These are phyloP conservation scores for Epicoccum sorghinum DNA, from an alignment of 2,329 filamentous ascomycete species.

Conservation along the genomic window DNA sequence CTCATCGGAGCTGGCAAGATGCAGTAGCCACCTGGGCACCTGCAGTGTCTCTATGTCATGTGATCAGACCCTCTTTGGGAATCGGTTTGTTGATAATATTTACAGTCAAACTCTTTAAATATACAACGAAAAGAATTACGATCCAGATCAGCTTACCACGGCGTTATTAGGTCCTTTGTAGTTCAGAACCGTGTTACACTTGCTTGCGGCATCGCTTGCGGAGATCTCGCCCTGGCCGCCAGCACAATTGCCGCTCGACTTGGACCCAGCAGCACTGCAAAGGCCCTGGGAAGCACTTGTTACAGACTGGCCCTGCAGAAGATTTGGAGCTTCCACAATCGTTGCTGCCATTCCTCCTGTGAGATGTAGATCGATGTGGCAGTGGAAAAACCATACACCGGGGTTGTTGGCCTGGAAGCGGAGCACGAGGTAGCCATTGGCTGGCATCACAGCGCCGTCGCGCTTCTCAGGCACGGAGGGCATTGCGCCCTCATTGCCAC, in stretches of 20 bases:
- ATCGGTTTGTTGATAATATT: too few relatives aligned
- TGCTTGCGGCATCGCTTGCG: slow-evolving; percentile 18
- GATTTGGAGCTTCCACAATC: slow-evolving; percentile 37
- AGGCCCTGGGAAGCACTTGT: slow-evolving; percentile 21
- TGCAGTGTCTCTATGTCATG: too few relatives aligned
- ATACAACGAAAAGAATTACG: too few relatives aligned
- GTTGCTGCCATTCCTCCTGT: slow-evolving; percentile 36
- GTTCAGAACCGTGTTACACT: slow-evolving; percentile 41
- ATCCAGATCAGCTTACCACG: slow-evolving; percentile 1
- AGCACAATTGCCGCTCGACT: slow-evolving; percentile 32
- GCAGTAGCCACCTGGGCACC: too few relatives aligned
- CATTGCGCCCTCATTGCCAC: slow-evolving; percentile 46
- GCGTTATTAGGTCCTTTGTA: slow-evolving; percentile 9
- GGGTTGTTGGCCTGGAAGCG: slow-evolving; percentile 46
- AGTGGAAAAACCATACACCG: slow-evolving; percentile 47
- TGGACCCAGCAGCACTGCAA: slow-evolving; percentile 17
- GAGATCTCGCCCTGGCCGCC: slow-evolving; percentile 20
- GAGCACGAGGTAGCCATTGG: slow-evolving; percentile 15
- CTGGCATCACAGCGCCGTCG: slow-evolving; percentile 51
- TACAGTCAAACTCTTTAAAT: too few relatives aligned
- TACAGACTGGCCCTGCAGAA: slow-evolving; percentile 17
- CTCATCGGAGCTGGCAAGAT: too few relatives aligned
- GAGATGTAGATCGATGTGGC: slow-evolving; percentile 43
- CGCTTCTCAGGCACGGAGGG: slow-evolving; percentile 48
- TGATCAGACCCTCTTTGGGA: too few relatives aligned